phyloP scores from a whole-genome alignment of 2,329 filamentous ascomycete species.

The Ophiostoma triangulosporum region DNA sequence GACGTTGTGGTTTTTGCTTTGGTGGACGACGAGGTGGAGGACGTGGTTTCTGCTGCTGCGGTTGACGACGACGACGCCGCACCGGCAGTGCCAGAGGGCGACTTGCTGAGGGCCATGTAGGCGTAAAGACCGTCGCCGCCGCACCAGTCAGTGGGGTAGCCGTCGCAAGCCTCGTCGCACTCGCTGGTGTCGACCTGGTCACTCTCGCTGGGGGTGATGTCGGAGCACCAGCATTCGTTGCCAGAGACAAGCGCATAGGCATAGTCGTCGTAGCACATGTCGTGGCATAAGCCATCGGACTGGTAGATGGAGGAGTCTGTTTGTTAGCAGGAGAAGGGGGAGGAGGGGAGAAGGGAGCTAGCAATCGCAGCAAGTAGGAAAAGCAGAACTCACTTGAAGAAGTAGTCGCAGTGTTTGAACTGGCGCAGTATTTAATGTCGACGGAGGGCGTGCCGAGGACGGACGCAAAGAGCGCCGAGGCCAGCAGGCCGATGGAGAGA shows the following conservation, averaged over 20 bases:
- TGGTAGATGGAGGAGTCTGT: conserved; percentile 45
- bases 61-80: too few species aligned
- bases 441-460: conserved; percentile 9
- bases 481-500: conserved; percentile 1
- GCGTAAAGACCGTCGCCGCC: conserved; percentile 49
- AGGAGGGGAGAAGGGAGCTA: too few species aligned
- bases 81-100: conserved; percentile 44
- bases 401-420: conserved; percentile 30
- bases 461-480: background rate
- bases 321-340: too few species aligned
- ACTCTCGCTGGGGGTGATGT: conserved; percentile 43
- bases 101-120: conserved; percentile 44
- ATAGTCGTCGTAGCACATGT: conserved; percentile 41
- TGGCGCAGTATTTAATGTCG: conserved; percentile 29
- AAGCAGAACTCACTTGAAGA: conserved; percentile 31
- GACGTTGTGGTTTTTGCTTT: background rate
- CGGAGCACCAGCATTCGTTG: conserved; percentile 60
- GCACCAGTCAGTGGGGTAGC: conserved; percentile 53
- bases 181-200: conserved; percentile 26
- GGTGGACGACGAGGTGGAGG: background rate
- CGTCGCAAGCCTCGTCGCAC: conserved; percentile 51
- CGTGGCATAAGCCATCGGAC: conserved; percentile 55
- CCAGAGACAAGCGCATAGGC: conserved; percentile 57
- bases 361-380: too few species aligned
- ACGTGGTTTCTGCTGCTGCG: background rate